A percentile compares a stretch with the other conserved stretches of the same genome.
Evolutionary conservation across 495 filamentous ascomycete species (phyloP).

Genomic region (Trichoderma gamsii): DNA sequence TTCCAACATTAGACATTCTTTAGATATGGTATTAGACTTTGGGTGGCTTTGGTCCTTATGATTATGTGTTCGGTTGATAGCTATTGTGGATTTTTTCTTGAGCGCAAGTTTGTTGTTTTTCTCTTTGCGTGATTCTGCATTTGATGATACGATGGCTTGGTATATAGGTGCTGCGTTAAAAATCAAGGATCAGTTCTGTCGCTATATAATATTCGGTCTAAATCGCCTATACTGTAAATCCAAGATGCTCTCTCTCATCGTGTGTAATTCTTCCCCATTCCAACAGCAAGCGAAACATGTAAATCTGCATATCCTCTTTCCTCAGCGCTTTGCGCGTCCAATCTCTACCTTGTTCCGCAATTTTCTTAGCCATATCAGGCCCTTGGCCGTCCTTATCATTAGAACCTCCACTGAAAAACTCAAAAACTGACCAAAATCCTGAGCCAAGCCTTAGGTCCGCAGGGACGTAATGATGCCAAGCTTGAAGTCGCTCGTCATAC

Average conservation of each 20-base stretch:
- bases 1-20: slow-evolving; percentile 23
- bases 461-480: slow-evolving; percentile 92
- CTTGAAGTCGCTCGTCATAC: slow-evolving; percentile 87
- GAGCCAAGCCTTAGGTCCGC: slow-evolving; percentile 74
- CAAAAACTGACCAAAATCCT: slow-evolving; percentile 63
- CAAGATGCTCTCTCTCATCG: slow-evolving; percentile 64
- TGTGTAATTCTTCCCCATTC: slow-evolving; percentile 81
- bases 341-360: slow-evolving; percentile 65
- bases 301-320: slow-evolving; percentile 77
- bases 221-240: slow-evolving; percentile 31
- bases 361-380: slow-evolving; percentile 41
- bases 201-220: background rate
- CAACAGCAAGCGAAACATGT: slow-evolving; percentile 84
- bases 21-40: background rate
- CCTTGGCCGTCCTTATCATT: slow-evolving; percentile 36
- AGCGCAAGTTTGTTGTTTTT: background rate
- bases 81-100: background rate
- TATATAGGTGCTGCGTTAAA: background rate
- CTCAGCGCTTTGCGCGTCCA: slow-evolving; percentile 67
- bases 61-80: background rate
- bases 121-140: background rate
- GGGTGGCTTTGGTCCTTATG: background rate
- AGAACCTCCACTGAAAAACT: slow-evolving; percentile 57
- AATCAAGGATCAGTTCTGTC: background rate
- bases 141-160: background rate